These are phyloP conservation scores for Saxispiralis lemnorum DNA, from an alignment of 495 filamentous ascomycete genomes.

Conservation along the genomic window DNA sequence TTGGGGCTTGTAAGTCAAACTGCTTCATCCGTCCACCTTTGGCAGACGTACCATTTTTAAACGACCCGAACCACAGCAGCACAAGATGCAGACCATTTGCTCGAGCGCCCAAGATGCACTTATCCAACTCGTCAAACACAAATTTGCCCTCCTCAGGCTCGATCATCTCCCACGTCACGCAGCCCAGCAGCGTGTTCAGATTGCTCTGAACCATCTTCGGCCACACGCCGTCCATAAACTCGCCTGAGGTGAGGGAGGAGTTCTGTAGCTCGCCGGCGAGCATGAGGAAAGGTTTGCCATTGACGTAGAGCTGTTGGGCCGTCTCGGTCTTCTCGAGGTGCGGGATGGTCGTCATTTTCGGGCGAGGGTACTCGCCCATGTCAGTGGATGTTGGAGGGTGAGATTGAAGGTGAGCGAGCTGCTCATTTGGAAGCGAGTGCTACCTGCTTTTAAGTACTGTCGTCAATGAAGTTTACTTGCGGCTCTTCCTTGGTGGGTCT, in stretches of 20 bases:
- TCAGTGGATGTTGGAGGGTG: too few species aligned
- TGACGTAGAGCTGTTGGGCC: constrained; percentile 28
- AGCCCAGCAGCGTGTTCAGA: constrained; percentile 35
- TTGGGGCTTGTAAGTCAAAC: neutral
- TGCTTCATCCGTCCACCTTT: too few species aligned
- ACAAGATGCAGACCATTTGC: constrained; percentile 28
- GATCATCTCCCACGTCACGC: constrained; percentile 34
- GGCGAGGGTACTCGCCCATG: neutral
- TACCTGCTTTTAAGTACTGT: too few species aligned
- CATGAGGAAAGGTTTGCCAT: constrained; percentile 32
- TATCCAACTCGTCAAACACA: constrained; percentile 28
- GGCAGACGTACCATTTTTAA: constrained; percentile 34
- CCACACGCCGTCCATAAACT: constrained; percentile 31
- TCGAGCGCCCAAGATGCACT: constrained; percentile 27
- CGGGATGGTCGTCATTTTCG: constrained; percentile 9
- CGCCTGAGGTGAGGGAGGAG: constrained; percentile 30
- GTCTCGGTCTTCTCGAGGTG: constrained; percentile 20
- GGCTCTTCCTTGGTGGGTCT: too few species aligned
- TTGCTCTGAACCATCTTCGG: constrained; percentile 26
- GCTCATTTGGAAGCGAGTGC: too few species aligned
- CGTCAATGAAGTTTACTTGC: too few species aligned
- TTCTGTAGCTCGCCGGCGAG: constrained; percentile 33
- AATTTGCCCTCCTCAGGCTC: constrained; percentile 32
- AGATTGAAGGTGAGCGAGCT: too few species aligned
- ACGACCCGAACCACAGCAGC: constrained; percentile 35